Evolutionary conservation across 1,139 yeast species (phyloP), one percentile per base, ranked within the genome.

Genomic region (Kurtzmaniella quercitrusa): DNA sequence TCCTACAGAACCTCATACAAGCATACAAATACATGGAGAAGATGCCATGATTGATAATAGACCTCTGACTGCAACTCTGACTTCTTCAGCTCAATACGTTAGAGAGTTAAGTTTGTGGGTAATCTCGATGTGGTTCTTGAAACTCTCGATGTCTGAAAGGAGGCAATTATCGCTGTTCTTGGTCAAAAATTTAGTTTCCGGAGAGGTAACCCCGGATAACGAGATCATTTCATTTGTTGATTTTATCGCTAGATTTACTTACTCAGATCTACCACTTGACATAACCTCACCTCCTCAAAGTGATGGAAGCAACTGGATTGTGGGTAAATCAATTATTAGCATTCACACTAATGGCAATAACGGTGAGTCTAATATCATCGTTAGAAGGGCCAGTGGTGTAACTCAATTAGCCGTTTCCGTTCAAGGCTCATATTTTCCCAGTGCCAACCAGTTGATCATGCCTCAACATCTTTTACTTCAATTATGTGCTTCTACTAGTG

Each of bases 91-190:
- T 0, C 82, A 78, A 44, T 87, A 85, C 55, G 68, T 84, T 32
- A 63, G 78, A 20, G 69, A 80, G 1, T 64, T 84, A 40, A 86
- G 95, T 0, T 86, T 82, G 56, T 76, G 74, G 46, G 85, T 86
- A 3, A 77, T 88, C 36, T 71, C 85, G 1, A 74, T 78, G 38
- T 86, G 95, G 93, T 88, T 83, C 53, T 61, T 87, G 51, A 80
- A 83, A 43, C 74, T 88, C 55, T 71, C 74, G 23, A 50, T 84
- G 49, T 63, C 65, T n/a, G 82, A 82, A 40, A 66, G 95, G 38
- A 74, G 75, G 43, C 68, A 72, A 38, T 56, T 87, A 38, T 76
- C 85, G 1, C 74, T 86, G 2, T 88, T 79, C 53, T 71, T 88
- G 14, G 70, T 82, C 35, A 74, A 78, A 47, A 82, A 80, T 47